Evolutionary conservation across 257 asterid genomes (phyloP).

Genomic region (Solanum paucissectum): DNA sequence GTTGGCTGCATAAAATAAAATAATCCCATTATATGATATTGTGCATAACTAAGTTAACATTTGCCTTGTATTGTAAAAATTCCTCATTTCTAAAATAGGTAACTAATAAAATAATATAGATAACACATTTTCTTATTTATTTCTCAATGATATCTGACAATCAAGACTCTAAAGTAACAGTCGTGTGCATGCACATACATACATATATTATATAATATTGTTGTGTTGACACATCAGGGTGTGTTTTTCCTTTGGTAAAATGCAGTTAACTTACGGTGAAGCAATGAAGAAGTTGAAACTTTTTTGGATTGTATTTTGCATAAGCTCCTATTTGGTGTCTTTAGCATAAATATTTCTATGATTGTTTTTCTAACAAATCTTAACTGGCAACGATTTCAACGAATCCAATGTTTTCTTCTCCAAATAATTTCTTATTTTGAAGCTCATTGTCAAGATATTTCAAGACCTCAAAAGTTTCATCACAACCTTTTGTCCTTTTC

Average conservation of each 20-base stretch:
- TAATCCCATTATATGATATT: too few relatives aligned
- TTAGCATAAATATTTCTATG: too few relatives aligned
- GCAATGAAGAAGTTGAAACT: background rate
- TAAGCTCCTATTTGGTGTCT: too few relatives aligned
- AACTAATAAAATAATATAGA: background rate
- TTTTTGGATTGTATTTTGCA: background rate
- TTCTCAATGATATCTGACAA: too few relatives aligned
- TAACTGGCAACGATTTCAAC: background rate
- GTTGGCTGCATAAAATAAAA: background rate
- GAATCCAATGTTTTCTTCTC: constrained; percentile 1
- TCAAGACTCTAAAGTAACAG: background rate
- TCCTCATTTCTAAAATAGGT: background rate
- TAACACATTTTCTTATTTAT: too few relatives aligned
- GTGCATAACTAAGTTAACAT: background rate
- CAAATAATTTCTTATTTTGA: background rate
- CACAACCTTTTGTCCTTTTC: background rate
- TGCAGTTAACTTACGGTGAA: background rate
- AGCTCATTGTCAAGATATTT: background rate
- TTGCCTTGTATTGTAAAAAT: background rate
- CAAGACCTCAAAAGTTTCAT: background rate
- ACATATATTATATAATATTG: background rate
- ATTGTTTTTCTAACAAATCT: too few relatives aligned
- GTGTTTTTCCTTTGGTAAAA: background rate
- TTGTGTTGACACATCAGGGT: background rate
- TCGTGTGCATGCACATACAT: too few relatives aligned